phyloP scores from a whole-genome alignment of 2,329 filamentous ascomycete genomes.

The Epichloe bromicola region DNA sequence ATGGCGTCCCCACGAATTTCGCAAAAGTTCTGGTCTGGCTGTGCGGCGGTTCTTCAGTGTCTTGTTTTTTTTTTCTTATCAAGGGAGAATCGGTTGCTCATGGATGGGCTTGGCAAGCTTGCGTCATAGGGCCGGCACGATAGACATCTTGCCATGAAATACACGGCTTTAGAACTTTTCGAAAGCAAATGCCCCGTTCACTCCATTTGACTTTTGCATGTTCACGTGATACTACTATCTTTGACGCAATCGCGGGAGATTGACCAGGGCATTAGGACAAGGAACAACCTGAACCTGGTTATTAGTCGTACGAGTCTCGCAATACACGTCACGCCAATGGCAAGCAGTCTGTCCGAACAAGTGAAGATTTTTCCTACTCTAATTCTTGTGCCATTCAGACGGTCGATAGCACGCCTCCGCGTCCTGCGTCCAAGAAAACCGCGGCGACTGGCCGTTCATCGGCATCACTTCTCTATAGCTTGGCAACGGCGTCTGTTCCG shows the following conservation, averaged over 20 bases:
- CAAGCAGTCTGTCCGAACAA: no score
- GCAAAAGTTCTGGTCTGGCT: conserved; percentile 20
- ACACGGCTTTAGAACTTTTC: conserved; percentile 17
- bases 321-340: no score
- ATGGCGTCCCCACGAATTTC: conserved; percentile 21
- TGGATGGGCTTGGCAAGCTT: conserved; percentile 17
- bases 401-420: conserved; percentile 17
- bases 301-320: no score
- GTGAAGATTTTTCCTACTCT: background rate
- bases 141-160: conserved; percentile 17
- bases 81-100: conserved; percentile 19
- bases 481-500: conserved; percentile 20
- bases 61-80: conserved; percentile 8
- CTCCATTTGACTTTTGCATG: background rate
- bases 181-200: conserved; percentile 1
- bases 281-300: no score
- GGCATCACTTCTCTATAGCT: conserved; percentile 13
- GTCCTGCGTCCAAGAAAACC: conserved; percentile 18
- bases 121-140: conserved; percentile 13
- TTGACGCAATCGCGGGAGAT: no score
- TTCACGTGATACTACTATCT: no score
- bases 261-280: no score
- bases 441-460: background rate
- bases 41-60: conserved; percentile 19
- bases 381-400: conserved; percentile 6